Percentiles rank a stretch among this genome's conserved stretches.
These are phyloP conservation scores for Neurospora sp. DNA, from an alignment of 495 filamentous ascomycete species.

Conservation along the genomic window DNA sequence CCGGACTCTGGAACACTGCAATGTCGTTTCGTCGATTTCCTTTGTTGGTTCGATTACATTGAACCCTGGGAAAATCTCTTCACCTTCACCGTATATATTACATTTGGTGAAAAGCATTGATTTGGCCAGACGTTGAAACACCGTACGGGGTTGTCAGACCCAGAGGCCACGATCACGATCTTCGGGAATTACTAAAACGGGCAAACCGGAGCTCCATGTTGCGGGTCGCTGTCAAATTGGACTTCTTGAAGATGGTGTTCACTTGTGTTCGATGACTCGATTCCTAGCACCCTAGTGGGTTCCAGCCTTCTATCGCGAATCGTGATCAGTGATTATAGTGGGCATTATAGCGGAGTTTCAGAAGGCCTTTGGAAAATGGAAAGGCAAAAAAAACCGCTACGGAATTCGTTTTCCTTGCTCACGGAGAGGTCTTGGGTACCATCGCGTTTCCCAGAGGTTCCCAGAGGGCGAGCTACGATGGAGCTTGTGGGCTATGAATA, in stretches of 20 bases:
- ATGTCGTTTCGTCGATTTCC: not conserved
- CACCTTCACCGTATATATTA: not conserved
- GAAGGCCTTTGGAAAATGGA: not conserved
- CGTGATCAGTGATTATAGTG: not conserved
- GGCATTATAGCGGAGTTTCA: not conserved
- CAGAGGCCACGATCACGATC: not conserved
- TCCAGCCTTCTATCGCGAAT: not conserved
- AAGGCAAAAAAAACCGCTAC: not conserved
- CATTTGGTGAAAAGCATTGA: not conserved
- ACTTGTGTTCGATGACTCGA: not conserved
- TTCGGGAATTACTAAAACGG: not conserved
- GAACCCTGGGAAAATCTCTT: not conserved
- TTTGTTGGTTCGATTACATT: not conserved
- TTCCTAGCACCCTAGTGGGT: not conserved
- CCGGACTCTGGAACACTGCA: not conserved
- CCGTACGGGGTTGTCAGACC: not conserved
- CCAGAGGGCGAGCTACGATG: not conserved
- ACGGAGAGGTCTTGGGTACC: not conserved
- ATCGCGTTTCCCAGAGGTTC: not conserved
- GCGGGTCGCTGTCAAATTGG: not conserved
- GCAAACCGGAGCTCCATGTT: not conserved
- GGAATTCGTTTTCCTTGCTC: not conserved
- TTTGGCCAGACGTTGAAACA: not conserved
- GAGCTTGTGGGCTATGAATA: not conserved
- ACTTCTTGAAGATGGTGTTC: not conserved